Percentiles rank a stretch among this genome's conserved stretches.
phyloP scores from a whole-genome alignment of 371 early-diverging fungal genomes.

The Mucor plumbeus region DNA sequence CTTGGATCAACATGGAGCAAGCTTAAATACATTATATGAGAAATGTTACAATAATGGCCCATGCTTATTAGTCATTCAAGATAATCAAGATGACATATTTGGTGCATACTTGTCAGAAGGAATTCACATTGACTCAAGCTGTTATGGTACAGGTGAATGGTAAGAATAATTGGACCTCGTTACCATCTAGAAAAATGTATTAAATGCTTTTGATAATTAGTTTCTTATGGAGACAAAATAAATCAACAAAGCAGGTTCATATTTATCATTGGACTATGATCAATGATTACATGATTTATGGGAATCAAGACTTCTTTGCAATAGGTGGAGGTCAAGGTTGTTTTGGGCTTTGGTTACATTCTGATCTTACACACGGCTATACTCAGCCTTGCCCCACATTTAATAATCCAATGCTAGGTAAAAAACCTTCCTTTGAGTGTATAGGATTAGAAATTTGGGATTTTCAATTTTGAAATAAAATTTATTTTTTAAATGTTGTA shows the following conservation, averaged over 20 bases:
- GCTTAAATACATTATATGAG: constrained; percentile 38
- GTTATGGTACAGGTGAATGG: constrained; percentile 56
- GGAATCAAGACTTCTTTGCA: constrained; percentile 32
- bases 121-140: constrained; percentile 28
- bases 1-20: constrained; percentile 48
- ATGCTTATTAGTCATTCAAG: constrained; percentile 39
- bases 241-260: constrained; percentile 15
- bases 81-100: constrained; percentile 34
- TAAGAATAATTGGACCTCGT: constrained; percentile 8
- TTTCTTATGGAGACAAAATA: constrained; percentile 39
- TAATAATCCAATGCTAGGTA: constrained; percentile 35
- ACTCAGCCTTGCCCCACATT: constrained; percentile 45
- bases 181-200: too few species aligned
- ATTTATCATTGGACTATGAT: constrained; percentile 41
- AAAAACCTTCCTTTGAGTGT: constrained; percentile 34
- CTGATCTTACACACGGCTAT: constrained; percentile 44
- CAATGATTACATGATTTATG: constrained; percentile 44
- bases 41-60: constrained; percentile 28
- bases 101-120: constrained; percentile 49
- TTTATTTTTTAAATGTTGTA: neutral
- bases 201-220: constrained; percentile 10
- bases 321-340: constrained; percentile 46
- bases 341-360: constrained; percentile 44
- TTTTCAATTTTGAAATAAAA: constrained; percentile 30
- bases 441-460: constrained; percentile 46